phyloP scores from a whole-genome alignment of 2,329 filamentous ascomycete genomes.

The Pseudocercospora cruenta region DNA sequence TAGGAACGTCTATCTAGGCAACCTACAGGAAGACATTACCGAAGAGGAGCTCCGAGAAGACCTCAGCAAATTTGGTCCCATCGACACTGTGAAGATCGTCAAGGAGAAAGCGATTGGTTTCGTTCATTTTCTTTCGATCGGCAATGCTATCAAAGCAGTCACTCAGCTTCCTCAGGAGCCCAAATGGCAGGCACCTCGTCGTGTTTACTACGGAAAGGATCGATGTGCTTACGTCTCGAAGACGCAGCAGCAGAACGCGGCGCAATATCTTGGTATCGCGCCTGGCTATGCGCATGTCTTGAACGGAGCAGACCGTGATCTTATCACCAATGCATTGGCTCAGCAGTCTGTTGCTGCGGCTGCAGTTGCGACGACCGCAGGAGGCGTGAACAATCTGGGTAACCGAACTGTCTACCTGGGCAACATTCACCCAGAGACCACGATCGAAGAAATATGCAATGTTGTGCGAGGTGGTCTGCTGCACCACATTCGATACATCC shows the following conservation, averaged over 20 bases:
- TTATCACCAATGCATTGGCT: constrained; percentile 93
- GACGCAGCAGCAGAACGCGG: constrained; percentile 98
- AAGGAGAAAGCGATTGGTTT: constrained; percentile 98
- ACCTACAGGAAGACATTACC: constrained; percentile 83
- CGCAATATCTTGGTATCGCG: constrained; percentile 95
- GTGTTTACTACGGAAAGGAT: constrained; percentile 98
- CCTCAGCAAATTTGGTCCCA: constrained; percentile 91
- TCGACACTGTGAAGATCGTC: constrained; percentile 97
- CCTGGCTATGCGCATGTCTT: constrained; percentile 95
- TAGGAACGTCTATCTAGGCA: constrained; percentile 94
- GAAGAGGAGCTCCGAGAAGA: constrained; percentile 95
- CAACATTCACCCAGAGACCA: constrained; percentile 98
- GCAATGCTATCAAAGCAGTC: constrained; percentile 97
- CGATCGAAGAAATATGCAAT: constrained; percentile 99
- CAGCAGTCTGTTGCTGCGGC: constrained; percentile 97
- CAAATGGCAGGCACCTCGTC: constrained; percentile 93
- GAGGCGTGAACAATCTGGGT: constrained; percentile 94
- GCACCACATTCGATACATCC: constrained; percentile 98
- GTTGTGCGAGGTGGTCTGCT: constrained; percentile 93
- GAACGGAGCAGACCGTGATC: constrained; percentile 91
- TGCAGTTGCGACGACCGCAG: constrained; percentile 92
- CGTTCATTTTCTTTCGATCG: constrained; percentile 94
- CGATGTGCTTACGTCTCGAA: constrained; percentile 98
- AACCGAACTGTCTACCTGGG: constrained; percentile 97
- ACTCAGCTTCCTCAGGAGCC: constrained; percentile 92